Evolutionary conservation across 768 basidiomycete species (phyloP).

Genomic region (Leccinum disarticulatum): DNA sequence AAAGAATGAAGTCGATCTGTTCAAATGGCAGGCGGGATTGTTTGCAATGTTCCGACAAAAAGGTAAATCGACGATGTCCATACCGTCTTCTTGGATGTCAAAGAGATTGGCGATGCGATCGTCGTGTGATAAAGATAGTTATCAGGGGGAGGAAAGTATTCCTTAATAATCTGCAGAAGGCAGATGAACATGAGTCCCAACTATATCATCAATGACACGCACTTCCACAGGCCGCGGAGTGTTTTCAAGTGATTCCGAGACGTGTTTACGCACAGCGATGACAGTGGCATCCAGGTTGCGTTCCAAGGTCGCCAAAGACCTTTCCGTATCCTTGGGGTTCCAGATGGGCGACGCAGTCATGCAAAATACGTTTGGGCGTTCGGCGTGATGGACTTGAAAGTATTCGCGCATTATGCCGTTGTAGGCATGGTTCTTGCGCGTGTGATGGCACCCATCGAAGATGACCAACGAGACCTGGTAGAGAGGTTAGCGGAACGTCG

Average conservation of each 20-base stretch:
- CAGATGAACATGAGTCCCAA: constrained; percentile 3
- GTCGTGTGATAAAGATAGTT: constrained; percentile 48
- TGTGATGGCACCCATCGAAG: constrained; percentile 60
- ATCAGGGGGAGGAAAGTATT: constrained; percentile 53
- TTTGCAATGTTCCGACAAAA: constrained; percentile 10
- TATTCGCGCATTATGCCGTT: constrained; percentile 62
- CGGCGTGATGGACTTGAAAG: constrained; percentile 40
- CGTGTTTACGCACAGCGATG: constrained; percentile 69
- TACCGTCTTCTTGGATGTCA: constrained; percentile 19
- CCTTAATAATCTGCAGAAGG: constrained; percentile 49
- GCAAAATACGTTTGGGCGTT: constrained; percentile 82
- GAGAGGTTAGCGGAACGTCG: constrained; percentile 1
- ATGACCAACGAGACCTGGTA: constrained; percentile 53
- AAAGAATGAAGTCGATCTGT: constrained; percentile 50
- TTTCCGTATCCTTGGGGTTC: constrained; percentile 69
- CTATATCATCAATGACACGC: constrained; percentile 14
- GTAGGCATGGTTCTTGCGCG: constrained; percentile 55
- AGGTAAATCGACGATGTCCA: constrained; percentile 31
- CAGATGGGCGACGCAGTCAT: constrained; percentile 92
- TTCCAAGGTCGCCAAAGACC: constrained; percentile 64
- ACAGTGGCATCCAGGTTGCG: constrained; percentile 74
- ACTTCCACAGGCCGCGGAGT: constrained; percentile 70
- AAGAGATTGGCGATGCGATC: constrained; percentile 19
- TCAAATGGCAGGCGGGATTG: constrained; percentile 41
- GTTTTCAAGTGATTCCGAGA: constrained; percentile 60